Evolutionary conservation across 1,284 basidiomycete species (phyloP), one percentile per base, ranked within the genome.

Genomic region (Cutaneotrichosporon mucoides): DNA sequence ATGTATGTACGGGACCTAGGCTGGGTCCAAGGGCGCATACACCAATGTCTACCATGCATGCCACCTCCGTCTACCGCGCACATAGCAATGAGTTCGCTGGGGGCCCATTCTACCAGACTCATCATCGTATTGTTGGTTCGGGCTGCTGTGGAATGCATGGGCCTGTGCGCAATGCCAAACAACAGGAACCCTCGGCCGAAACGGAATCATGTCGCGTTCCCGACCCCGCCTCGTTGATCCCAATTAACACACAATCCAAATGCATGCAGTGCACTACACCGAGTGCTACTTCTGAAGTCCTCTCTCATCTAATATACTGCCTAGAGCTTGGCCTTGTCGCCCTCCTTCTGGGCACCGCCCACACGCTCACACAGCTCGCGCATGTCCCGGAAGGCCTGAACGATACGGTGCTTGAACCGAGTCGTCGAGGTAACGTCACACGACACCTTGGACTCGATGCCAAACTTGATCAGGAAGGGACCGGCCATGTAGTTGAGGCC

Each of bases 401-500:
- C 78, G 53, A 97, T 77, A 49, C 85, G 84, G 60, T 81, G 70
- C 69, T 89, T 86, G 76, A 96, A 90, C 34, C 65, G 60, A 9
- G 82, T 79, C 9, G 92, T 94, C 35, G 88, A 89, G 34, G 91
- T 93, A 40, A 79, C 73, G 6, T 82, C 72, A 68, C 82, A 86
- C 7, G 88, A 88, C 66, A 83, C 80, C 77, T 98, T 98, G 57
- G 88, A 90, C 79, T 98, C 94, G 72, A 98, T 87, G 2, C 95
- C 95, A 79, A 98, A 95, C 79, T 94, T 96, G 78, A 98, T 84
- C 63, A 87, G 80, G 56, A 87, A 80, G 12, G 87, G 84, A 13
- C 88, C 92, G 59, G 89, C 85, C 63, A 97, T 83, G 76, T 98
- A 95, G 73, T 91, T 95, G 68, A 94, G 88, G 2, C 92, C 92